These are phyloP conservation scores for Epichloe gansuensis DNA, from an alignment of 2,329 filamentous ascomycete genomes.

Conservation along the genomic window DNA sequence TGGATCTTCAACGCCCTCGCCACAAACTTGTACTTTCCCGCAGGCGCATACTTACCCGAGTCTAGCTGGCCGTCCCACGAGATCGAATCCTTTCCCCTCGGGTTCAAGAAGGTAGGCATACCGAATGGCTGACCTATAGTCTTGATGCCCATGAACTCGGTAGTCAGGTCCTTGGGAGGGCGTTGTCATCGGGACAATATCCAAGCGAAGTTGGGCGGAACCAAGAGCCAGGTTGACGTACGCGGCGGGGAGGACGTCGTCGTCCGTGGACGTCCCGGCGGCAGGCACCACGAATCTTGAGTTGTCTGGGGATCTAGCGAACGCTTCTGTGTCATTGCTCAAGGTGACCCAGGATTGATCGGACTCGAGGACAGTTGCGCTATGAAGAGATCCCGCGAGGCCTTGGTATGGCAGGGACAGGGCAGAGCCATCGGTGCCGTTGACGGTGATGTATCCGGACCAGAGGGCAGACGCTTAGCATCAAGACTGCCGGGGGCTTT, in stretches of 20 bases:
- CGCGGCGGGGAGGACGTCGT: slow-evolving; percentile 24
- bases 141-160: slow-evolving; percentile 23
- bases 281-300: slow-evolving; percentile 27
- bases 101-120: slow-evolving; percentile 25
- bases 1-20: slow-evolving; percentile 36
- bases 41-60: slow-evolving; percentile 31
- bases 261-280: slow-evolving; percentile 19
- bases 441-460: slow-evolving; percentile 29
- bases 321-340: slow-evolving; percentile 17
- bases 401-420: slow-evolving; percentile 30
- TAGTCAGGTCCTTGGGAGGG: slow-evolving; percentile 14
- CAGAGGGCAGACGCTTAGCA: slow-evolving; percentile 27
- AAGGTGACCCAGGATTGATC: slow-evolving; percentile 14
- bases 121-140: slow-evolving; percentile 26
- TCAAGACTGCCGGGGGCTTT: slow-evolving; percentile 26
- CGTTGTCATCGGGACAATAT: slow-evolving; percentile 27
- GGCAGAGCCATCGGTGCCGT: slow-evolving; percentile 23
- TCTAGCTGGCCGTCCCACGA: slow-evolving; percentile 33
- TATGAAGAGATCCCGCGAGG: slow-evolving; percentile 21
- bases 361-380: slow-evolving; percentile 9
- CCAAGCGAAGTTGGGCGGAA: slow-evolving; percentile 27
- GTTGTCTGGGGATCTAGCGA: slow-evolving; percentile 17
- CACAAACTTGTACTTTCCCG: slow-evolving; percentile 35
- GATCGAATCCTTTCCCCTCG: slow-evolving; percentile 12
- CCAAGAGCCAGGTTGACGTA: slow-evolving; percentile 31